Conservation (phyloP, 805 yeast genomes). For the Kodamaea restingae region DNA sequence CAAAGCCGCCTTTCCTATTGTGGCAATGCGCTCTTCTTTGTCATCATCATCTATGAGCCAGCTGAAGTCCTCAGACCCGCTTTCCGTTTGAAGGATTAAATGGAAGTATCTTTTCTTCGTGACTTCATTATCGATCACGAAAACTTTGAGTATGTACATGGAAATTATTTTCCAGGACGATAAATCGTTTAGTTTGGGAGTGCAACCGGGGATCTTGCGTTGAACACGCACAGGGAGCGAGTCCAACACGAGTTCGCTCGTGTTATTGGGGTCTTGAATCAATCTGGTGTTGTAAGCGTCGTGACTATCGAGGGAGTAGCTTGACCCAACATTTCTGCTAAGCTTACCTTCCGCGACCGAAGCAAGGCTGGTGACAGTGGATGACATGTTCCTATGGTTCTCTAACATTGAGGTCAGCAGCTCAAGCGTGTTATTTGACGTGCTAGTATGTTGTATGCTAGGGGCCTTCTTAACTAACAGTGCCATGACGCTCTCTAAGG, state of each 20-base stretch:
- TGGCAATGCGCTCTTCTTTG: conserved; percentile 26
- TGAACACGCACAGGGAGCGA: conserved; percentile 37
- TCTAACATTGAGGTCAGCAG: conserved; percentile 43
- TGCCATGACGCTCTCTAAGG: conserved; percentile 27
- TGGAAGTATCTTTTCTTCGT: conserved; percentile 25
- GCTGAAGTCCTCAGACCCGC: conserved; percentile 14
- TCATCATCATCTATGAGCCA: conserved; percentile 34
- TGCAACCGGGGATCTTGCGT: conserved; percentile 20
- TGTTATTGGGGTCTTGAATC: conserved; percentile 23
- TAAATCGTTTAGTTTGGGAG: conserved; percentile 24
- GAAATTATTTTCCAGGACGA: conserved; percentile 42
- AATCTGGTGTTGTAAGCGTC: conserved; percentile 19
- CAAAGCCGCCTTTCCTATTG: conserved; percentile 43
- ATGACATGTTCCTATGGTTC: conserved; percentile 14
- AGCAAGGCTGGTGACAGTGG: conserved; percentile 17
- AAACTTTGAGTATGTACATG: conserved; percentile 33
- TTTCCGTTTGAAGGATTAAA: conserved; percentile 22
- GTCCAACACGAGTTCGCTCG: conserved; percentile 21
- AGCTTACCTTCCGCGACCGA: conserved; percentile 6
- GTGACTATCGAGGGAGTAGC: conserved; percentile 18
- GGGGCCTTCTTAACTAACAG: conserved; percentile 12
- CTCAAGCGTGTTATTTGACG: conserved; percentile 21
- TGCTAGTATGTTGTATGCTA: conserved; percentile 1
- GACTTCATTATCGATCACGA: conserved; percentile 25
- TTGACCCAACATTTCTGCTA: conserved; percentile 10